phyloP scores from a whole-genome alignment of 1,139 yeast genomes.

The Martiniozyma asiatica region DNA sequence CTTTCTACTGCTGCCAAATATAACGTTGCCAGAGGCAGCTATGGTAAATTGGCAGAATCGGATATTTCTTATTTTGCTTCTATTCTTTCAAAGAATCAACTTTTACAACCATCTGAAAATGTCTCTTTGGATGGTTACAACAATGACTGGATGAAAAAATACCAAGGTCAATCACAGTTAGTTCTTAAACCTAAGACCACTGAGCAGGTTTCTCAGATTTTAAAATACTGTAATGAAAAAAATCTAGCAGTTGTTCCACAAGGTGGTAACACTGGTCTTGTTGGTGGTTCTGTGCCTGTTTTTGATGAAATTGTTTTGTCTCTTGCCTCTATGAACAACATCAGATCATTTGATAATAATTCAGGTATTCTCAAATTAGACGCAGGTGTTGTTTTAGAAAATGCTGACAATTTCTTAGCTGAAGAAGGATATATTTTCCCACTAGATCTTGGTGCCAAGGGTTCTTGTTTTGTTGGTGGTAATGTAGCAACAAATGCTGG shows the following conservation, averaged over 20 bases:
- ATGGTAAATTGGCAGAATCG: conserved; percentile 33
- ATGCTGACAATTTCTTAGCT: conserved; percentile 67
- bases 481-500: conserved; percentile 96
- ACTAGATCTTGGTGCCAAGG: conserved; percentile 90
- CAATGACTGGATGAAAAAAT: conserved; percentile 95
- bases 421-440: conserved; percentile 88
- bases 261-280: conserved; percentile 95
- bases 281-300: conserved; percentile 89
- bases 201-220: conserved; percentile 63
- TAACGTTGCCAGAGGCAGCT: conserved; percentile 14
- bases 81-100: conserved; percentile 37
- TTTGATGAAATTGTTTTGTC: conserved; percentile 83
- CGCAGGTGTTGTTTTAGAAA: conserved; percentile 83
- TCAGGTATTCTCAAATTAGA: conserved; percentile 83
- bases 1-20: conserved; percentile 11
- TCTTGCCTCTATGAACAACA: conserved; percentile 57
- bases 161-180: conserved; percentile 72
- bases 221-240: conserved; percentile 72
- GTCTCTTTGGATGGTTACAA: conserved; percentile 59
- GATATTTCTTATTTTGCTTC: conserved; percentile 56
- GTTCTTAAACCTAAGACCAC: conserved; percentile 80
- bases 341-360: conserved; percentile 69
- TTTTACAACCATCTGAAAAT: conserved; percentile 35
- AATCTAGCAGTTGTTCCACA: conserved; percentile 87
- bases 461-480: conserved; percentile 95